Conservation (phyloP, 2,329 filamentous ascomycete species). For the Aspergillus carbonarius region DNA sequence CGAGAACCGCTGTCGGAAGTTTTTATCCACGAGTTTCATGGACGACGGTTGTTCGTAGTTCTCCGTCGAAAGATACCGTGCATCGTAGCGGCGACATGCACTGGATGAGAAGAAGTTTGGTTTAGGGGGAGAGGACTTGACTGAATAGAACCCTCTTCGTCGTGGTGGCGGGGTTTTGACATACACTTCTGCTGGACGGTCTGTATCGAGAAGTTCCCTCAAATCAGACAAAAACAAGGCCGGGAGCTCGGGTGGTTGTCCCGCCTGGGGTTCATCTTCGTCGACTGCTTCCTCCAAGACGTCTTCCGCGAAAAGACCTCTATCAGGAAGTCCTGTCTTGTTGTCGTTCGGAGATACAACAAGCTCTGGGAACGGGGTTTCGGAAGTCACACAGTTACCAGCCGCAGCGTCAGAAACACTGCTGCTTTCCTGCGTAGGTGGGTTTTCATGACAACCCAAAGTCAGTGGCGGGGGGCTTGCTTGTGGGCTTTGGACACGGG, state of each 20-base stretch:
- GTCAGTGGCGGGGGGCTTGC: conserved; percentile 5
- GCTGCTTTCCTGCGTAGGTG: not conserved
- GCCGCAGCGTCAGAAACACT: not conserved
- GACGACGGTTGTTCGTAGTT: conserved; percentile 20
- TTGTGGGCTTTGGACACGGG: conserved; percentile 14
- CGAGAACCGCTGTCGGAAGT: conserved; percentile 40
- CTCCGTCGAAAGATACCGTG: conserved; percentile 16
- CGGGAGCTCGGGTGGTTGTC: conserved; percentile 5
- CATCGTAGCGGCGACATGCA: conserved; percentile 14
- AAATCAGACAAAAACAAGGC: conserved; percentile 13
- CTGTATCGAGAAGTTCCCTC: conserved; percentile 13
- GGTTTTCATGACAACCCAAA: not conserved
- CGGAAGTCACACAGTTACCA: not conserved
- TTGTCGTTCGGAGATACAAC: not conserved
- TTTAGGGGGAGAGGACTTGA: conserved; percentile 9
- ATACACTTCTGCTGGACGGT: not conserved
- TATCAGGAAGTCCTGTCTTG: not conserved
- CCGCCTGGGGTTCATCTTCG: not conserved
- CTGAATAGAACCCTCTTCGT: not conserved
- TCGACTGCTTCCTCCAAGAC: not conserved
- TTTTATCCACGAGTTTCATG: conserved; percentile 34
- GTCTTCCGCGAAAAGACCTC: not conserved
- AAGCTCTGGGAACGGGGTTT: not conserved
- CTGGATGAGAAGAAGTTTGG: conserved; percentile 17
- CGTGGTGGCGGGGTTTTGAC: not conserved